phyloP scores from a whole-genome alignment of 2,329 filamentous ascomycete genomes.

The Microcyclosporella mali region DNA sequence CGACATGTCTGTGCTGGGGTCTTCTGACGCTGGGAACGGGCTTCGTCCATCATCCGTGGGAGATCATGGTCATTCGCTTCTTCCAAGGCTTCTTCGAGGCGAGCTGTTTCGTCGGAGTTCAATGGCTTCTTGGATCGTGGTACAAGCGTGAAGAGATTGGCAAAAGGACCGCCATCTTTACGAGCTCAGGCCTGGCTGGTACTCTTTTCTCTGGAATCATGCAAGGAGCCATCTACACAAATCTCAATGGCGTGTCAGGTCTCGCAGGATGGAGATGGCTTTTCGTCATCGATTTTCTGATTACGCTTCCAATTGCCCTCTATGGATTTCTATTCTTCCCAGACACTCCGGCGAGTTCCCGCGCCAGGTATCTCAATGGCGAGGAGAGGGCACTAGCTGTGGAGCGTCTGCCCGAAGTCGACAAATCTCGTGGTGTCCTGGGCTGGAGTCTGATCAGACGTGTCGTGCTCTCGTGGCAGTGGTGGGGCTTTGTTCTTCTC shows the following conservation, averaged over 20 bases:
- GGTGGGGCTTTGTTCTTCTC: slow-evolving; percentile 24
- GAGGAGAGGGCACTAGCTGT: slow-evolving; percentile 19
- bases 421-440: slow-evolving; percentile 18
- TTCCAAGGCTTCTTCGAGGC: slow-evolving; percentile 34
- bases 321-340: slow-evolving; percentile 52
- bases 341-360: slow-evolving; percentile 45
- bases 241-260: slow-evolving; percentile 43
- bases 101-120: slow-evolving; percentile 25
- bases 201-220: slow-evolving; percentile 60
- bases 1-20: slow-evolving; percentile 53
- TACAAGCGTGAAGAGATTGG: slow-evolving; percentile 39
- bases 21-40: slow-evolving; percentile 51
- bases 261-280: slow-evolving; percentile 54
- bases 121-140: slow-evolving; percentile 24
- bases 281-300: slow-evolving; percentile 54
- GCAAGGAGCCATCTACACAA: slow-evolving; percentile 47
- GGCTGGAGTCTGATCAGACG: slow-evolving; percentile 20
- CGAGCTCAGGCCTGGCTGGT: slow-evolving; percentile 53
- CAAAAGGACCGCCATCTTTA: slow-evolving; percentile 57
- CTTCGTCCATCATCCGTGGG: slow-evolving; percentile 44
- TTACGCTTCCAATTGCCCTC: slow-evolving; percentile 51
- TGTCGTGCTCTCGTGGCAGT: slow-evolving; percentile 24
- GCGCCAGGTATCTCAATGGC: slow-evolving; percentile 40
- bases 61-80: slow-evolving; percentile 56
- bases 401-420: slow-evolving; percentile 21